Evolutionary conservation across 768 basidiomycete species (phyloP), one percentile per base, ranked within the genome.

Genomic region (Leccinum variicolor): DNA sequence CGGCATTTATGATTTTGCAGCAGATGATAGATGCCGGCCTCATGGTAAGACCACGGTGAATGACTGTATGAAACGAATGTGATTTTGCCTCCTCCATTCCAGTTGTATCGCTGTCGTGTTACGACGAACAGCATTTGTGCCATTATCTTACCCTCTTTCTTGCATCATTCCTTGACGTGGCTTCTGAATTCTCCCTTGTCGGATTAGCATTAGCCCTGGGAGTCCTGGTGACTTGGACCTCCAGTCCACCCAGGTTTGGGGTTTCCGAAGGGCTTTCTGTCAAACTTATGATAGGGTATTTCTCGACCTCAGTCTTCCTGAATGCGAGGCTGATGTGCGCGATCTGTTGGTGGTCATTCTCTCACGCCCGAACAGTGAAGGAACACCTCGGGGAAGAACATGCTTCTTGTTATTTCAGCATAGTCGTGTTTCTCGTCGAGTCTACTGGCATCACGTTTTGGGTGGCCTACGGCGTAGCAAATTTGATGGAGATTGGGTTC

Each of bases 31-130:
- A 74, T 28, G 28, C 26, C 49, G 74, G 15, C 14, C 34, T 60
- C 15, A 49, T 60, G 55, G 59, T n/a, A 53, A 59, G 66, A 52
- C 65, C 6, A 39, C 3, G 6, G 23, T 47, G 25, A 9, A 49
- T n/a, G 26, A n/a, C 5, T n/a, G 17, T 49, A 26, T 15, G 17
- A 2, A 19, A 7, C 6, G 5, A 17, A 10, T 10, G 28, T 10
- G 28, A 28, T 28, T 28, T 3, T 28, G 28, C 28, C 28, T 28
- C 10, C 28, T 28, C 28, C 28, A 28, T 28, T 6, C n/a, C 50
- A 76, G 75, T 58, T 77, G 11, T 70, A 73, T 57, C 74, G 74
- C 21, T 49, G 48, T 49, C 48, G 48, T 28, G 8, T 48, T 7
- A 17, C 28, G 47, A 26, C 7, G 8, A 10, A 8, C 10, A 47